Evolutionary conservation across 78 protist genomes (phyloP).

Genomic region (Bigelowiella natans): DNA sequence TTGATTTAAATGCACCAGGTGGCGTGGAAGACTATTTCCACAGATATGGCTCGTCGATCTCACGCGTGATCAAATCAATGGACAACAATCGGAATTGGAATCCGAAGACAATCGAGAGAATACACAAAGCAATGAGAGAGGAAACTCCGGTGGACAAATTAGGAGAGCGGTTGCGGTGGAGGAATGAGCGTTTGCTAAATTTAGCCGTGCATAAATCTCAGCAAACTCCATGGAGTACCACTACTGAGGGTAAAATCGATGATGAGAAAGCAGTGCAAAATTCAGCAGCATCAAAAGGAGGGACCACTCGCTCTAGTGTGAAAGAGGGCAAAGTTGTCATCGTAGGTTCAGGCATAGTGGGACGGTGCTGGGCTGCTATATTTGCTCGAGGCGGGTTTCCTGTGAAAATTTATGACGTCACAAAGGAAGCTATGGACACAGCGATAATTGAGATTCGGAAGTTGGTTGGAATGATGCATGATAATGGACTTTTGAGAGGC

Average conservation of each 20-base stretch:
- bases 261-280: too few species aligned
- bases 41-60: background rate
- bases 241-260: too few species aligned
- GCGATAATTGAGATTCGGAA: background rate
- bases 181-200: background rate
- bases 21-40: conserved; percentile 25
- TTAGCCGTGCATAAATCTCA: background rate
- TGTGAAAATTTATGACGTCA: background rate
- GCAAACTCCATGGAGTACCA: too few species aligned
- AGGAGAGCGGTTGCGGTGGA: background rate
- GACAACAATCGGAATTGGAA: background rate
- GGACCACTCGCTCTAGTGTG: too few species aligned
- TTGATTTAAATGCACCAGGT: conserved; percentile 32
- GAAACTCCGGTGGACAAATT: background rate
- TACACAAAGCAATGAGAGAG: too few species aligned
- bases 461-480: background rate
- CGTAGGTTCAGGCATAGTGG: background rate
- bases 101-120: too few species aligned
- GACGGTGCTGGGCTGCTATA: background rate
- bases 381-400: background rate
- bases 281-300: too few species aligned
- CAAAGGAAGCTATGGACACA: background rate
- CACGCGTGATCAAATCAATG: background rate
- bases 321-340: background rate
- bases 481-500: background rate